A percentile compares a stretch with the other conserved stretches of the same genome.
Evolutionary conservation across 2,329 filamentous ascomycete genomes (phyloP).

Genomic region (Xylaria digitata): DNA sequence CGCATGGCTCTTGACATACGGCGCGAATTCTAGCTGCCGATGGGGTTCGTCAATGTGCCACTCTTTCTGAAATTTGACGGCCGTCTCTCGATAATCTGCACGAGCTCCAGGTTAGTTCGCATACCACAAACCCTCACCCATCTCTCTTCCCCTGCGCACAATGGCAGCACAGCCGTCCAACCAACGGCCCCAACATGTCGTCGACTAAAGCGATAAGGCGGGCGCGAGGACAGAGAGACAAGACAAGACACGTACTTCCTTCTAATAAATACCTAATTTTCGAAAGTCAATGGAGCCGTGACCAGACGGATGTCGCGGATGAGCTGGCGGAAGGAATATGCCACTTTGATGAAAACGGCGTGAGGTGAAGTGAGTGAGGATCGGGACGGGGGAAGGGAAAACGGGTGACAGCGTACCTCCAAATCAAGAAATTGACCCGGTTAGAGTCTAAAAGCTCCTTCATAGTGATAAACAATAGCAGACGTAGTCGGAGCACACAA

Average conservation of each 20-base stretch:
- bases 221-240: slow-evolving; percentile 12
- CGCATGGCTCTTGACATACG: slow-evolving; percentile 72
- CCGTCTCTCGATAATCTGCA: slow-evolving; percentile 74
- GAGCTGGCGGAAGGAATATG: slow-evolving; percentile 22
- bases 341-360: slow-evolving; percentile 31
- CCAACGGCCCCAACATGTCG: slow-evolving; percentile 25
- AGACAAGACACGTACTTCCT: slow-evolving; percentile 64
- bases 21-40: slow-evolving; percentile 71
- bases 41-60: slow-evolving; percentile 73
- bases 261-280: slow-evolving; percentile 67
- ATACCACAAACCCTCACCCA: slow-evolving; percentile 43
- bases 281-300: slow-evolving; percentile 42
- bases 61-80: slow-evolving; percentile 75
- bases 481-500: slow-evolving; percentile 20
- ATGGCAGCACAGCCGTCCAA: slow-evolving; percentile 37
- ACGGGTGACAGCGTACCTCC: slow-evolving; percentile 67
- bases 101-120: slow-evolving; percentile 51
- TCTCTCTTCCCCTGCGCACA: slow-evolving; percentile 32
- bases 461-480: slow-evolving; percentile 55
- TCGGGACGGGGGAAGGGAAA: slow-evolving; percentile 35
- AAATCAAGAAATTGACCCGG: slow-evolving; percentile 76
- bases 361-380: slow-evolving; percentile 33
- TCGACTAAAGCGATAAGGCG: slow-evolving; percentile 14
- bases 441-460: slow-evolving; percentile 74
- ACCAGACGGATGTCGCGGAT: slow-evolving; percentile 28